Evolutionary conservation across 2,329 filamentous ascomycete genomes (phyloP), one percentile per base, ranked within the genome.

Genomic region (Fusarium sp.): DNA sequence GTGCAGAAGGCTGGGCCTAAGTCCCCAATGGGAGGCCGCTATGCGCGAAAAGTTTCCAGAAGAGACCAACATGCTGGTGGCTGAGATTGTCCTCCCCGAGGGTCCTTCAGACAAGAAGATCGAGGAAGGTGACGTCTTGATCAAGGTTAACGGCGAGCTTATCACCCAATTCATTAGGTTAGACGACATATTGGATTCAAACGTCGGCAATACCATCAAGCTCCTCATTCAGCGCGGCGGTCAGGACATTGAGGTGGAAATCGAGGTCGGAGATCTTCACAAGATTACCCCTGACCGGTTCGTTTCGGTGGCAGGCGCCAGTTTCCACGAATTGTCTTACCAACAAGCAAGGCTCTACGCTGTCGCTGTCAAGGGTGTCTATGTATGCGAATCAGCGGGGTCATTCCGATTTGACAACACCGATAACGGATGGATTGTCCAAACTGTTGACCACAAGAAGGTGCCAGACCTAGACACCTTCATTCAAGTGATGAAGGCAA

Each of bases 321-420:
- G 94, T 60, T 98, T 99, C 83, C 96, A 99, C 81, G 89, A 97
- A 76, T 84, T 99, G 18, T 99, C 96, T 1, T 99, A 99, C 78
- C 96, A 99, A 76, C 94, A 98, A 80, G 94, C 96, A n/a, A 90
- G 96, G 11, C 86, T 97, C 6, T 98, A 97, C 77, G 95, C 94
- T 33, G 94, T 99, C 58, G 90, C 94, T 11, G 91, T 94, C 72
- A 91, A 94, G 77, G 96, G 96, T 33, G 94, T 99, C 18, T 99
- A 93, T 76, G 91, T 98, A 60, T 98, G 94, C 75, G 96, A 99
- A 79, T 93, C 95, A 7, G 91, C 93, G 4, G 96, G 96, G 4
- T 97, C 96, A 1, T 99, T 98, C 84, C 90, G 94, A 49, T 93
- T 99, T 67, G 96, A 98, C 67, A 94, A 90, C 72, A 91, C 91